Evolutionary conservation across 768 basidiomycete species (phyloP).

Genomic region (Chalciporus pseudorubinellus): DNA sequence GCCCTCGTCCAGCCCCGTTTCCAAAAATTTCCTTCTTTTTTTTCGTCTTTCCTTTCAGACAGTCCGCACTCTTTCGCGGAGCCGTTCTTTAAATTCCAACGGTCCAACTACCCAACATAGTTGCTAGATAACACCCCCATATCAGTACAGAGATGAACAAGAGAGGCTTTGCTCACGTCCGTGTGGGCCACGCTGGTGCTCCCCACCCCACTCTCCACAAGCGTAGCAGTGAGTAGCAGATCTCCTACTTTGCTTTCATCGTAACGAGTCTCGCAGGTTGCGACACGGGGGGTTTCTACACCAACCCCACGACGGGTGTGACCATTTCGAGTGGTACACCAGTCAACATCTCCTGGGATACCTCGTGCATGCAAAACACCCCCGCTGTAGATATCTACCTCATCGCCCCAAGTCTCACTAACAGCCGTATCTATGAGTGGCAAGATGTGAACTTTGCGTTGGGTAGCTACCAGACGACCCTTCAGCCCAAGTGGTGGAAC

Average conservation of each 20-base stretch:
- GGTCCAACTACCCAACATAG: constrained; percentile 5
- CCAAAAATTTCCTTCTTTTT: constrained; percentile 15
- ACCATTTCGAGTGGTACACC: constrained; percentile 46
- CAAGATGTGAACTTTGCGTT: constrained; percentile 43
- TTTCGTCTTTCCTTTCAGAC: constrained; percentile 15
- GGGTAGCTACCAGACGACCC: constrained; percentile 47
- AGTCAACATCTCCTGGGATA: constrained; percentile 63
- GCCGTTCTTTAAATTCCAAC: constrained; percentile 24
- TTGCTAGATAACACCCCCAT: constrained; percentile 5
- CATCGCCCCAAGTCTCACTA: constrained; percentile 44
- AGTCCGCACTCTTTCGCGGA: constrained; percentile 27
- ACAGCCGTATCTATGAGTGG: constrained; percentile 57
- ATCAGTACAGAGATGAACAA: constrained; percentile 22
- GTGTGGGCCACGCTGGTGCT: constrained; percentile 24
- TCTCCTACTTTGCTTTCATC: neutral
- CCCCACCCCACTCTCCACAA: constrained; percentile 13
- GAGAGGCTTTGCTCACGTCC: constrained; percentile 28
- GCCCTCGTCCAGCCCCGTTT: constrained; percentile 2
- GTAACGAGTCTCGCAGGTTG: constrained; percentile 40
- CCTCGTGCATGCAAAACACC: constrained; percentile 48
- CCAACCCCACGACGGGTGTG: constrained; percentile 46
- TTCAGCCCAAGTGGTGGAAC: constrained; percentile 75
- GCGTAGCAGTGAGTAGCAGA: constrained; percentile 24
- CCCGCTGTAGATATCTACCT: constrained; percentile 66
- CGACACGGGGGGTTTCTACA: constrained; percentile 60